A percentile compares a stretch with the other conserved stretches of the same genome.
These are phyloP conservation scores for Conticribra guillardii DNA, from an alignment of 108 stramenopile species.

Conservation along the genomic window DNA sequence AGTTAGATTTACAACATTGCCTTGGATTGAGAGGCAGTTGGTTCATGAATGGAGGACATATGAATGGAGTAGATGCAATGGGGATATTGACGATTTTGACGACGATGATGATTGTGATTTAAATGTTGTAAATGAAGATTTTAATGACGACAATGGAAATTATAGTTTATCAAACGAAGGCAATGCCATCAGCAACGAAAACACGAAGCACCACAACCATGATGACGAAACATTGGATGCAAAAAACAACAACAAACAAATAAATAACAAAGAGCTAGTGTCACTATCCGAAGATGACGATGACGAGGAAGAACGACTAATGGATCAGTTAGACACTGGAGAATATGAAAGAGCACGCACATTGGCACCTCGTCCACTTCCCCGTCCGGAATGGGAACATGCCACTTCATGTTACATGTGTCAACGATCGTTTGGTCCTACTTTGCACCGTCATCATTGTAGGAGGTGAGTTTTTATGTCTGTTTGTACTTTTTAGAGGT, in stretches of 20 bases:
- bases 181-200: background rate
- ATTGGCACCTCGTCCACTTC: constrained; percentile 67
- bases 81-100: constrained; percentile 14
- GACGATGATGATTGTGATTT: constrained; percentile 14
- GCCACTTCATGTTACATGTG: constrained; percentile 73
- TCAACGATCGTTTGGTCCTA: constrained; percentile 77
- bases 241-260: constrained; percentile 1
- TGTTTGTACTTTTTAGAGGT: background rate
- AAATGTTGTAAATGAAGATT: background rate
- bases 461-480: constrained; percentile 29
- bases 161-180: background rate
- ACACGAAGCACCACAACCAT: background rate
- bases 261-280: background rate
- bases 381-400: constrained; percentile 70
- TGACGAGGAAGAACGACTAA: constrained; percentile 29
- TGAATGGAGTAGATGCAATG: constrained; percentile 38
- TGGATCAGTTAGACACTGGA: constrained; percentile 10
- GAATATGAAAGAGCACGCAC: constrained; percentile 72
- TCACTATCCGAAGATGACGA: constrained; percentile 18
- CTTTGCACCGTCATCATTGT: constrained; percentile 92
- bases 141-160: too few relatives aligned
- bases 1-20: constrained; percentile 66
- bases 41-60: constrained; percentile 86
- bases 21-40: constrained; percentile 86
- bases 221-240: background rate